Base-by-base conservation (phyloP, 2,329 filamentous ascomycete genomes). In the Neonectria neomacrospora region DNA sequence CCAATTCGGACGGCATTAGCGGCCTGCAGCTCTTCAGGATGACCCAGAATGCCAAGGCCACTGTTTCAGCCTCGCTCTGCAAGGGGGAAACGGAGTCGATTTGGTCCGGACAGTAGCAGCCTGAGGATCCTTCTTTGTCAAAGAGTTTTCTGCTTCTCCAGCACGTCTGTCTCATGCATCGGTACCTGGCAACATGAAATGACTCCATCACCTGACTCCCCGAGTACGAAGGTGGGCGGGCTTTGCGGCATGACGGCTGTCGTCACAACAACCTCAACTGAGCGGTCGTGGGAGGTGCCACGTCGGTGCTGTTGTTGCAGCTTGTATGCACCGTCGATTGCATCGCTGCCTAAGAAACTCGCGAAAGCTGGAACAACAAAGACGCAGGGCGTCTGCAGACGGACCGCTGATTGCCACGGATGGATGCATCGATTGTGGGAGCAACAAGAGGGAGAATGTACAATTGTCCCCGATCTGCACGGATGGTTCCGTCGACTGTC, bases 1-100 rank as follows among this genome's bases (percentile, higher is more conserved):
- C n/a, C 47, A n/a, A 32, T 20, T 30, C 6, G n/a, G 26, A 30
- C 10, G 16, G 16, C n/a, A 12, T 30, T n/a, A n/a, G n/a, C n/a
- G n/a, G n/a, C 16, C 50, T 57, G 51, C 41, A 47, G 34, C 50
- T 30, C 12, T 22, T 42, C 53, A 47, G 26, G 47, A 52, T 26
- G 26, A 44, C 28, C 37, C 16, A 45, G 26, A 53, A 45, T 37
- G 54, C 42, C 51, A 50, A 53, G 41, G 4, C 14, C 54, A 45
- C 48, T 51, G 62, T 55, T 58, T 58, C 52, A 54, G 51, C 58
- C 45, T 56, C 44, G 44, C 39, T 39, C 39, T 66, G 54, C 62
- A 66, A 66, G 54, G 57, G 61, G 47, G 48, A 56, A 23, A 42
- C 41, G 42, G 52, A 42, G 20, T 48, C 41, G 4, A 22, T 22